Percentiles rank a stretch among this genome's conserved stretches.
Conservation (phyloP, 2,329 filamentous ascomycete genomes). For the Aspergillus ibericus region DNA sequence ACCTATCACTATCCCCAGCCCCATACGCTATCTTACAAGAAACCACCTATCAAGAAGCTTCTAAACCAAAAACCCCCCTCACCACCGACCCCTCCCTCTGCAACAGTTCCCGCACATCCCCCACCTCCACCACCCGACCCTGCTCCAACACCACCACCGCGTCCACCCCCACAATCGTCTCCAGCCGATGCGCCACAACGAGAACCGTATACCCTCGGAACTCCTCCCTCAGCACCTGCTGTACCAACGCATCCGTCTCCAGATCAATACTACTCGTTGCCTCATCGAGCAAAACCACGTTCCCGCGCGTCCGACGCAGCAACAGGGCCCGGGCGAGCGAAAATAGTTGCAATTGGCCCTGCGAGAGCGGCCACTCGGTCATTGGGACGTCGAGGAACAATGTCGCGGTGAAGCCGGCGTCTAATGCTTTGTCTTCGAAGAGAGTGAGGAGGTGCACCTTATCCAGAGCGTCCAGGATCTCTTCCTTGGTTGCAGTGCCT, state of each 20-base stretch:
- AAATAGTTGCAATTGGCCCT: constrained; percentile 12
- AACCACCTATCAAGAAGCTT: background rate
- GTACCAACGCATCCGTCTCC: constrained; percentile 8
- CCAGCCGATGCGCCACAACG: constrained; percentile 12
- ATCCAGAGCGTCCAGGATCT: background rate
- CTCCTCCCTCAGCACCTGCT: constrained; percentile 4
- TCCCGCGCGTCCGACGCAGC: background rate
- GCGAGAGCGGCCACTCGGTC: constrained; percentile 1
- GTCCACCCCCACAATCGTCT: constrained; percentile 12
- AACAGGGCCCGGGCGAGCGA: constrained; percentile 10
- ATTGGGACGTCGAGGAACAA: background rate
- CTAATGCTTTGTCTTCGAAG: background rate
- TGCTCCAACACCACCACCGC: constrained; percentile 9
- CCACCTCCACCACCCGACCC: constrained; percentile 8
- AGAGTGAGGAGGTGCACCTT: background rate
- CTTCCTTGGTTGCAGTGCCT: background rate
- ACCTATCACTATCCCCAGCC: too few species aligned
- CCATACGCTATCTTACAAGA: too few species aligned
- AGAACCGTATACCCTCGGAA: constrained; percentile 7
- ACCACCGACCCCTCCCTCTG: background rate
- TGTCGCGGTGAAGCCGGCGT: background rate
- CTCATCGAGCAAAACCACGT: constrained; percentile 12
- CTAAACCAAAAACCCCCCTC: background rate
- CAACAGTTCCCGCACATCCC: background rate
- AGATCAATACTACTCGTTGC: constrained; percentile 11